Evolutionary conservation across 345 rosid species (phyloP).

Genomic region (Abelmoschus esculentus): DNA sequence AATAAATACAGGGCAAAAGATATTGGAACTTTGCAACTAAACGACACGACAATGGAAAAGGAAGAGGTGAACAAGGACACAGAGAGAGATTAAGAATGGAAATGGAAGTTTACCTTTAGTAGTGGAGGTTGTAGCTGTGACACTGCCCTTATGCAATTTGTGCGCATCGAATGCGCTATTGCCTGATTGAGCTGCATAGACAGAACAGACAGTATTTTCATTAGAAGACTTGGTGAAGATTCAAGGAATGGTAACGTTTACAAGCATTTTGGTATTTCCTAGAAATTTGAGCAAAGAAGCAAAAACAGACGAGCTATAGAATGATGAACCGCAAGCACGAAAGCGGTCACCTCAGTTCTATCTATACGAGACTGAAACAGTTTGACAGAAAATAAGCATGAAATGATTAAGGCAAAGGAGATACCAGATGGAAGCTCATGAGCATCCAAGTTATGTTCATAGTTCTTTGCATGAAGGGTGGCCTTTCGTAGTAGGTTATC

Average conservation of each 20-base stretch:
- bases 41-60: neutral
- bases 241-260: neutral
- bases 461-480: constrained; percentile 36
- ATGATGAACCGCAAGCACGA: neutral
- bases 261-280: neutral
- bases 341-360: neutral
- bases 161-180: constrained; percentile 14
- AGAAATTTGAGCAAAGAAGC: neutral
- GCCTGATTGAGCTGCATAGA: constrained; percentile 30
- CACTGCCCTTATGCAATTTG: constrained; percentile 25
- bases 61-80: neutral
- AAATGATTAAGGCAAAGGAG: neutral
- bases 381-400: neutral
- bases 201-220: neutral
- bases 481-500: constrained; percentile 42
- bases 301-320: neutral
- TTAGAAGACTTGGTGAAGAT: neutral
- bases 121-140: constrained; percentile 30
- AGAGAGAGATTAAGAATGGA: neutral
- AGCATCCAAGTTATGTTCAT: constrained; percentile 23
- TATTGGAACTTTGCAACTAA: neutral
- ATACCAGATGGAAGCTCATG: constrained; percentile 36
- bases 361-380: neutral
- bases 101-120: constrained; percentile 35
- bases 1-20: neutral